Percentiles rank a stretch among this genome's conserved stretches.
These are phyloP conservation scores for Salvia miltiorrhiza DNA, from an alignment of 257 asterid genomes.

Conservation along the genomic window DNA sequence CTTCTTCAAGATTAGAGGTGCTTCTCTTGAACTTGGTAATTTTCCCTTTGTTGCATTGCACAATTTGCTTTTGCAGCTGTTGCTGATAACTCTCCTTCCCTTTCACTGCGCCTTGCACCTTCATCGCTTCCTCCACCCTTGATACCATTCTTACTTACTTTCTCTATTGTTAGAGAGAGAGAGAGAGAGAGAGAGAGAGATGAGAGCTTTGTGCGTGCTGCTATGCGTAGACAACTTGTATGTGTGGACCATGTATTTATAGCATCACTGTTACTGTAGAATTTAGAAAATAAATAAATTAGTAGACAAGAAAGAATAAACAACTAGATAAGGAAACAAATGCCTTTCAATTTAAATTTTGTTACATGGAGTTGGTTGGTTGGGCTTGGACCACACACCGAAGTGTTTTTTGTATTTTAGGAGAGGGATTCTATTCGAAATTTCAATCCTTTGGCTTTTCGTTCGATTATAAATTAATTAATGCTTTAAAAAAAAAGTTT, in stretches of 20 bases:
- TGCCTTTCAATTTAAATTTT: background rate
- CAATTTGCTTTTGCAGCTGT: slow-evolving; percentile 31
- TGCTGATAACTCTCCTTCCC: slow-evolving; percentile 25
- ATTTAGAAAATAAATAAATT: background rate
- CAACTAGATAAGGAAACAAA: background rate
- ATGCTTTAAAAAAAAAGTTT: background rate
- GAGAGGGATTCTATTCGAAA: slow-evolving; percentile 27
- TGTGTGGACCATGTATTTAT: slow-evolving; percentile 31
- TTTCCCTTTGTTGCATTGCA: slow-evolving; percentile 60
- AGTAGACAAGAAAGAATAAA: background rate
- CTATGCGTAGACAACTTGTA: slow-evolving; percentile 13
- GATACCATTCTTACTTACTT: slow-evolving; percentile 40
- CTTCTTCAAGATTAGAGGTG: slow-evolving; percentile 58
- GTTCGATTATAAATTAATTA: background rate
- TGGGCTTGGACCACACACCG: slow-evolving; percentile 18
- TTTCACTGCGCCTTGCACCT: slow-evolving; percentile 17
- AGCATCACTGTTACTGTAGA: slow-evolving; percentile 4
- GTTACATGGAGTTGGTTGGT: background rate
- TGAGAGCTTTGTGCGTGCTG: background rate
- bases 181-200: slow-evolving; percentile 15
- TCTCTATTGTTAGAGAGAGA: background rate
- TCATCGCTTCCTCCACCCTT: slow-evolving; percentile 37
- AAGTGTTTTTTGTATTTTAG: background rate
- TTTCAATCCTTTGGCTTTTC: slow-evolving; percentile 2
- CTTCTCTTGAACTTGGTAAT: slow-evolving; percentile 64